Conservation (phyloP, 106 monocot species). For the Amphibolis antarctica region DNA sequence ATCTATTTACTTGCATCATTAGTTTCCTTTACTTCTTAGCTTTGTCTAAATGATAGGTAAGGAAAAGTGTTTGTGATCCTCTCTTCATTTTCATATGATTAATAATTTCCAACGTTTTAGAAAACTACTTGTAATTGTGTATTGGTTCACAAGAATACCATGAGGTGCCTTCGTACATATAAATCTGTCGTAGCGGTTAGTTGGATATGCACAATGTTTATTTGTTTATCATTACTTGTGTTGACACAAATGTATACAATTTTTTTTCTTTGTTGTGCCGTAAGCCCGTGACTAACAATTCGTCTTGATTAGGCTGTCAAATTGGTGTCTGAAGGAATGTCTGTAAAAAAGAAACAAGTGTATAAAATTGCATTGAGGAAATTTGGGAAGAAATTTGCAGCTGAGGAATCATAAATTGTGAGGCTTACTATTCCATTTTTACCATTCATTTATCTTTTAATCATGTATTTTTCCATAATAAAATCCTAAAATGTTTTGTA, state of each 20-base stretch:
- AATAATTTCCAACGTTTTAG: too few species aligned
- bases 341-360: constrained; percentile 15
- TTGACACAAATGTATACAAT: background rate
- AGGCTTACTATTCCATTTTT: background rate
- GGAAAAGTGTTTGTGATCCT: too few species aligned
- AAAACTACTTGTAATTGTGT: too few species aligned
- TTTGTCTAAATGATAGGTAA: too few species aligned
- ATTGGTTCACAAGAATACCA: too few species aligned
- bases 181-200: too few species aligned
- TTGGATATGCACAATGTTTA: background rate
- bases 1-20: too few species aligned
- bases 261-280: background rate
- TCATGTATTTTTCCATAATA: background rate
- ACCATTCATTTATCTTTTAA: background rate
- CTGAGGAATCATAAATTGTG: background rate
- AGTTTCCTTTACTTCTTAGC: too few species aligned
- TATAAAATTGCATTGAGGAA: constrained; percentile 15
- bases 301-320: constrained; percentile 12
- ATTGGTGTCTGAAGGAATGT: constrained; percentile 16
- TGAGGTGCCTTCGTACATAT: too few species aligned
- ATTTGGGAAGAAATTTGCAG: constrained; percentile 4
- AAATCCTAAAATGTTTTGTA: too few species aligned
- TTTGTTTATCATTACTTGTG: background rate
- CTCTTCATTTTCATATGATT: too few species aligned
- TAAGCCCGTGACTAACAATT: too few species aligned